Base-by-base conservation (phyloP, 169 alveolate genomes). In the Eimeria maxima region DNA sequence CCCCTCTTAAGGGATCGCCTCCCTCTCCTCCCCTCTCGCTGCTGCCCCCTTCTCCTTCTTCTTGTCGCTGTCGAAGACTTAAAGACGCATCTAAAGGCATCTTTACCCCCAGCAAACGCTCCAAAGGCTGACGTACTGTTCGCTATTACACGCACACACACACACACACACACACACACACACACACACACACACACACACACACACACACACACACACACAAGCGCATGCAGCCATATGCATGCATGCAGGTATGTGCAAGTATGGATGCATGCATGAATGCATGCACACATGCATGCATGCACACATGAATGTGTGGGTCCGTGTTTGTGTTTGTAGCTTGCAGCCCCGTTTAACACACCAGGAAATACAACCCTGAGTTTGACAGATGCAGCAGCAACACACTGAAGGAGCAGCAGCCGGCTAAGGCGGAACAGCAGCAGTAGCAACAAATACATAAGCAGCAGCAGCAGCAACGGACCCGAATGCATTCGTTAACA, bases 401-500 rank as follows among this genome's bases (percentile, higher is more conserved):
- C 14, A 29, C 5, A 73, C 44, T 73, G 55, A 29, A 44, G 47
- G 42, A 47, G 88, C 88, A 78, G 88, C 88, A 78, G 65, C 88
- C 2, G 14, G 20, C 44, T 11, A 69, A 22, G 20, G 80, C 24
- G 55, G 14, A 13, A n/a, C 88, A 42, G 88, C 88, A 33, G 63
- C 65, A 78, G 22, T 29, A 24, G 47, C 87, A 78, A 42, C 88
- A 16, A 42, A 14, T 78, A 20, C 29, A 33, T 44, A 0, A 38
- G 81, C 81, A 60, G n/a, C 69, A 60, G 69, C 69, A 60, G 69
- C 88, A 78, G 38, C n/a, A 29, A 45, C 95, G 76, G n/a, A 92
- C 95, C 83, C 95, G 95, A 27, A 92, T 92, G 92, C 95, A 92
- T 24, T 92, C 95, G 71, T 92, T 92, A 63, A 92, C 95, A 24